Evolutionary conservation across 2,329 filamentous ascomycete species (phyloP), one percentile per base, ranked within the genome.

Genomic region (Sarocladium strictum): DNA sequence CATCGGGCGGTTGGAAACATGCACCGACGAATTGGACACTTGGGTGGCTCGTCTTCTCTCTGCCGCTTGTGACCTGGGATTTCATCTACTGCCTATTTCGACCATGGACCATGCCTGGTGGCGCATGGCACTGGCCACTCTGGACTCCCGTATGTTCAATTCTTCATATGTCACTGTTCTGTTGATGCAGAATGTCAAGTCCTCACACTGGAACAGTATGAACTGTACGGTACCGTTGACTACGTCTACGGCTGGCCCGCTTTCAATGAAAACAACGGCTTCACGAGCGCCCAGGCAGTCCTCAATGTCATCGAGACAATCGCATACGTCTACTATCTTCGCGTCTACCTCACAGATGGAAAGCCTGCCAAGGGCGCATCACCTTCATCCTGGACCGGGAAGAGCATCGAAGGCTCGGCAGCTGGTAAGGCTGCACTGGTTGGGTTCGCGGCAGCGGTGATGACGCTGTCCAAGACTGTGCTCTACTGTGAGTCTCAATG

Each of bases 41-140:
- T 41, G 60, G 84, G 59, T 96, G 90, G 90, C 77, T 96, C 24
- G 70, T 78, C 56, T 59, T 93, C 58, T 91, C 88, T 19, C 72
- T 94, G 15, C 89, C 89, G 1, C 78, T 95, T 57, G 89, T 96
- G 50, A 65, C 82, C 52, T 96, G 91, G 91, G 91, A 96, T 72
- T 81, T 81, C 27, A 74, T 76, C 56, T 96, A 96, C 73, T 83
- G 96, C 37, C 75, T 96, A 47, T 74, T 89, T 54, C 88, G 91
- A 19, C 91, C 91, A 27, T 81, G 86, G 69, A 88, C 84, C 55
- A 94, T 96, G 88, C 83, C 85, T 0, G 89, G 89, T 61, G 90
- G 90, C 15, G 71, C 69, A 47, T 74, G 87, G 53, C 89, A 95
- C 72, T 75, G 72, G 73, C 87, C 88, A 1, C 63, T 96, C 40